Percentiles rank a stretch among this genome's conserved stretches.
Evolutionary conservation across 441 rosid genomes (phyloP).

Genomic region (Geranium incanum): DNA sequence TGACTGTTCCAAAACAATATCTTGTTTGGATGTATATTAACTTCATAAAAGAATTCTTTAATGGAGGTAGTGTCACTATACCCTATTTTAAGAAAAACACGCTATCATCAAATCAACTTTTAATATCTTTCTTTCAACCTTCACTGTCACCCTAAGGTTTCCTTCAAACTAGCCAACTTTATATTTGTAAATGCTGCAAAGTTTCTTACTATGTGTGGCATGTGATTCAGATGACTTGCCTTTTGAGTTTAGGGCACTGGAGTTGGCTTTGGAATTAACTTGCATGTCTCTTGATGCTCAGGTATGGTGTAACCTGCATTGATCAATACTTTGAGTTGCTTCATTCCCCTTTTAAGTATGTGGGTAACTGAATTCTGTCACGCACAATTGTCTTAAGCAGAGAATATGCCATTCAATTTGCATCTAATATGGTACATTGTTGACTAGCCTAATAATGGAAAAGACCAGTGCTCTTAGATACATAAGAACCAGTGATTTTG

Average conservation of each 20-base stretch:
- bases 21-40: not conserved
- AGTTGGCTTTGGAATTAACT: conserved; percentile 80
- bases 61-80: not conserved
- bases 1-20: not conserved
- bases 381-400: conserved; percentile 4
- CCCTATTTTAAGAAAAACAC: conserved; percentile 1
- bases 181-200: conserved; percentile 2
- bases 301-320: conserved; percentile 39
- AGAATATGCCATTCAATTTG: not conserved
- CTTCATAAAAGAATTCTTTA: not conserved
- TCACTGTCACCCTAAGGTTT: not conserved
- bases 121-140: conserved; percentile 6
- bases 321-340: conserved; percentile 4
- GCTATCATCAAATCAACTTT: not conserved
- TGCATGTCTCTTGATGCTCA: conserved; percentile 85
- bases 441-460: not conserved
- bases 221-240: conserved; percentile 84
- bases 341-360: not conserved
- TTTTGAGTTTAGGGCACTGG: conserved; percentile 87
- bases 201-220: conserved; percentile 23
- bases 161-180: not conserved
- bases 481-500: not conserved
- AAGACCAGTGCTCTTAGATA: not conserved
- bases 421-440: not conserved
- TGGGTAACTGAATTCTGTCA: conserved; percentile 1